Conservation (phyloP, 257 asterid genomes). For the Thymus mandschuricus region DNA sequence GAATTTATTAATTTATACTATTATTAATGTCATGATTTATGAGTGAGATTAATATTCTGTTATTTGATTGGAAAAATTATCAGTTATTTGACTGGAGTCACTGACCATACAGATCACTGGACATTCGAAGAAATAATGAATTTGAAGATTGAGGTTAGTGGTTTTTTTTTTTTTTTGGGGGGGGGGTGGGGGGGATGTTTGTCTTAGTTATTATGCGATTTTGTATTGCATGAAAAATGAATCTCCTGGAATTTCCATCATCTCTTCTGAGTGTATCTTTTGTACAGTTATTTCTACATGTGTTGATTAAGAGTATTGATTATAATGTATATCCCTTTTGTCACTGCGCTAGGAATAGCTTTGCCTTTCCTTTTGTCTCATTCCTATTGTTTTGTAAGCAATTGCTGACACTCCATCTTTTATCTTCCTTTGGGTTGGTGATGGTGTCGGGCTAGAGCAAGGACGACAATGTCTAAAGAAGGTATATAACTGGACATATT, state of each 20-base stretch:
- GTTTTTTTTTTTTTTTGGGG: too few relatives aligned
- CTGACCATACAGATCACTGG: slow-evolving; percentile 95
- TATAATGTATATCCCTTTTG: neutral
- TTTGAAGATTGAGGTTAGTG: slow-evolving; percentile 95
- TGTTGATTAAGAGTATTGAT: too few relatives aligned
- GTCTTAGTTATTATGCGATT: slow-evolving; percentile 25
- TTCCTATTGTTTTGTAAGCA: slow-evolving; percentile 54
- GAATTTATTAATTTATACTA: too few relatives aligned
- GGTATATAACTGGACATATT: too few relatives aligned
- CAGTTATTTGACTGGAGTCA: too few relatives aligned
- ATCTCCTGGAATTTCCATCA: slow-evolving; percentile 12
- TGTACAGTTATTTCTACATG: neutral
- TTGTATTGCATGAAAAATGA: slow-evolving; percentile 16
- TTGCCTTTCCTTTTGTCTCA: slow-evolving; percentile 11
- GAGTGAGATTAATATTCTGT: too few relatives aligned
- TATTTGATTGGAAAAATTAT: too few relatives aligned
- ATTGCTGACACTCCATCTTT: slow-evolving; percentile 99
- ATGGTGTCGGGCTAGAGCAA: slow-evolving; percentile 78
- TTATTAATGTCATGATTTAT: too few relatives aligned
- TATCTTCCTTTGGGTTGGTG: slow-evolving; percentile 99
- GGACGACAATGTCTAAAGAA: too few relatives aligned
- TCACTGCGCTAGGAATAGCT: slow-evolving; percentile 24
- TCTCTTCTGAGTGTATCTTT: neutral
- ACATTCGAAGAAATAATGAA: slow-evolving; percentile 94
- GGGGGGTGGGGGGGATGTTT: neutral